phyloP scores from a whole-genome alignment of 176 grass and related monocot species.

The Melocanna baccifera region DNA sequence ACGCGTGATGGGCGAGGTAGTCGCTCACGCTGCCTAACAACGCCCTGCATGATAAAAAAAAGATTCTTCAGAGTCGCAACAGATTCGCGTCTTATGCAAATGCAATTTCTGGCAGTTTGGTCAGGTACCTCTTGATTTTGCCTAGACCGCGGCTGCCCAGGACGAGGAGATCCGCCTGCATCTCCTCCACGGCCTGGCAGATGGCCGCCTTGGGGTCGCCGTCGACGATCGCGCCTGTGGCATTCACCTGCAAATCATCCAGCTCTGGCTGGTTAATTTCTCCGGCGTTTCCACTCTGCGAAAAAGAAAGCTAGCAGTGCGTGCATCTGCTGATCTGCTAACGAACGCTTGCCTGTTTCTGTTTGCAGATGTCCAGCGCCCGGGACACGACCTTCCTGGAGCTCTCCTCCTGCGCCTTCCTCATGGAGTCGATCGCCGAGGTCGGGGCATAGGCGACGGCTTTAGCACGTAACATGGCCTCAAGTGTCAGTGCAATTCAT shows the following conservation, averaged over 20 bases:
- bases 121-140: conserved; percentile 62
- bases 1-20: conserved; percentile 68
- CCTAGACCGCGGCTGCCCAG: conserved; percentile 73
- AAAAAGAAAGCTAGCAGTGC: no score
- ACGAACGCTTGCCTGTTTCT: conserved; percentile 11
- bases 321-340: no score
- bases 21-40: conserved; percentile 83
- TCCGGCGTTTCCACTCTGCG: no score
- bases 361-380: conserved; percentile 50
- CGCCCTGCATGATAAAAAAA: conserved; percentile 33
- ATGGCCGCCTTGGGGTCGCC: conserved; percentile 84
- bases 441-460: conserved; percentile 42
- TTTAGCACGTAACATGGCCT: neutral
- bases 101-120: neutral
- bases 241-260: conserved; percentile 27
- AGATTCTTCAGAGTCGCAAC: neutral
- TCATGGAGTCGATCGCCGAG: conserved; percentile 41
- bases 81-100: neutral
- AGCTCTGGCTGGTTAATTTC: neutral
- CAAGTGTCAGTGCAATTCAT: neutral
- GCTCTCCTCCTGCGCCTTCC: conserved; percentile 56
- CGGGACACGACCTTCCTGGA: conserved; percentile 38
- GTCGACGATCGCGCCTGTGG: conserved; percentile 48
- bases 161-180: conserved; percentile 60
- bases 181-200: conserved; percentile 52